phyloP scores from a whole-genome alignment of 495 filamentous ascomycete genomes.

The Usnea hakonensis region DNA sequence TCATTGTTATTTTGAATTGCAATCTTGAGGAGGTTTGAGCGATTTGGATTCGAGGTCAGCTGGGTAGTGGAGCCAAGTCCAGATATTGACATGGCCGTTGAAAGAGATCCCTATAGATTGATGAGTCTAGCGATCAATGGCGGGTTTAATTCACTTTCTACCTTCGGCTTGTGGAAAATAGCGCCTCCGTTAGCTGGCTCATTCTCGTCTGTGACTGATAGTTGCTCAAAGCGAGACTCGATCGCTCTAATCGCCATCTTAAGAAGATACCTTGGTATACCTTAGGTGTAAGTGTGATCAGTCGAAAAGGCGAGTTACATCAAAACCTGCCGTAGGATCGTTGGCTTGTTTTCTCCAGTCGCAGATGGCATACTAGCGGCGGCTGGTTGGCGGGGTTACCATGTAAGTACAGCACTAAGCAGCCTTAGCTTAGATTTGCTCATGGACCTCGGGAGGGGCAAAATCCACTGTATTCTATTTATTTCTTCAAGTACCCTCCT shows the following conservation, averaged over 20 bases:
- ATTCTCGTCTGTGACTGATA: slow-evolving; percentile 78
- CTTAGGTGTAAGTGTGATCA: neutral
- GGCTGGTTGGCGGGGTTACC: neutral
- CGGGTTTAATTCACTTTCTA: slow-evolving; percentile 25
- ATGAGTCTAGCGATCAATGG: slow-evolving; percentile 2
- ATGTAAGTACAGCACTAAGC: neutral
- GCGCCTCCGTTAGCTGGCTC: slow-evolving; percentile 44
- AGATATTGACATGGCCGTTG: slow-evolving; percentile 45
- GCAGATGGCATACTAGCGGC: neutral
- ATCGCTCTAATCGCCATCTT: slow-evolving; percentile 54
- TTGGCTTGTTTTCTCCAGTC: neutral
- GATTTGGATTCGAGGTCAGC: slow-evolving; percentile 50
- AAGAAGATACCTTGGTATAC: neutral
- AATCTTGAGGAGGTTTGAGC: slow-evolving; percentile 69
- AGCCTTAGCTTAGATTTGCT: neutral
- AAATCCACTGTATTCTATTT: neutral
- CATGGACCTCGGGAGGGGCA: neutral
- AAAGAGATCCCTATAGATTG: slow-evolving; percentile 34
- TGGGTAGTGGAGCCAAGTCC: slow-evolving; percentile 45
- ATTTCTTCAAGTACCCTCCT: too few species aligned
- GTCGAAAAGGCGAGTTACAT: neutral
- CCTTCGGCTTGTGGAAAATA: slow-evolving; percentile 62
- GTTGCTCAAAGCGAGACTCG: slow-evolving; percentile 72
- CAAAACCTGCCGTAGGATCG: neutral
- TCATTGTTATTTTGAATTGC: slow-evolving; percentile 68